A percentile compares a stretch with the other conserved stretches of the same genome.
These are phyloP conservation scores for Balakata baccata DNA, from an alignment of 345 rosid genomes.

Conservation along the genomic window DNA sequence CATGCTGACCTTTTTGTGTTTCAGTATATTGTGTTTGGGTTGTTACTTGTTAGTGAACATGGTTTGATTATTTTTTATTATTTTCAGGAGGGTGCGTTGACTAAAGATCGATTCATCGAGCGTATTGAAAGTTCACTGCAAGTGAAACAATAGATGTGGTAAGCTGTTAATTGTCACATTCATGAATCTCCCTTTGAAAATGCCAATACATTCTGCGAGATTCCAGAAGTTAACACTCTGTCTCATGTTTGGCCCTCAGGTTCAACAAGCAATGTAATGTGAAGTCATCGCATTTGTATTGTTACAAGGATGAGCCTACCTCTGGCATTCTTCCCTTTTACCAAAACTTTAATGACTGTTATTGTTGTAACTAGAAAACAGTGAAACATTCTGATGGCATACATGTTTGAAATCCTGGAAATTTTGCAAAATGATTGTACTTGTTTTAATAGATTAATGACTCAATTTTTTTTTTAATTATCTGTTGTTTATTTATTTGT, in stretches of 20 bases:
- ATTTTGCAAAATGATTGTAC: slow-evolving; percentile 4
- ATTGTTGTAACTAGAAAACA: not conserved
- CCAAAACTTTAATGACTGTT: not conserved
- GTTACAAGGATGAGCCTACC: not conserved
- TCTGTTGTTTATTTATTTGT: too few relatives aligned
- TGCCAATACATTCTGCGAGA: not conserved
- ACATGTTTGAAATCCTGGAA: not conserved
- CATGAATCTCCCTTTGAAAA: not conserved
- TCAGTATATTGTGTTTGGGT: not conserved
- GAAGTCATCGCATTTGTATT: not conserved
- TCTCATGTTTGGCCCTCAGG: slow-evolving; percentile 3
- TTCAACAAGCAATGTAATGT: not conserved
- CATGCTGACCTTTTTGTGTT: not conserved
- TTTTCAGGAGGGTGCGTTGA: slow-evolving; percentile 77
- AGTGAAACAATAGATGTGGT: slow-evolving; percentile 51
- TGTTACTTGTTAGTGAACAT: not conserved
- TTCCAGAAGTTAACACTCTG: not conserved
- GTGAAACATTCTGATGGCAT: slow-evolving; percentile 1
- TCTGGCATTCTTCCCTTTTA: not conserved
- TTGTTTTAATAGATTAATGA: not conserved
- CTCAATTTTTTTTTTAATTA: too few relatives aligned
- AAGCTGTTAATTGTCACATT: not conserved
- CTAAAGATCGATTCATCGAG: slow-evolving; percentile 58
- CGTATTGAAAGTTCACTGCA: slow-evolving; percentile 63
- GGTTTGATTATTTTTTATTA: slow-evolving; percentile 7